Evolutionary conservation across 345 rosid species (phyloP).

Genomic region (Aurinia saxatilis): DNA sequence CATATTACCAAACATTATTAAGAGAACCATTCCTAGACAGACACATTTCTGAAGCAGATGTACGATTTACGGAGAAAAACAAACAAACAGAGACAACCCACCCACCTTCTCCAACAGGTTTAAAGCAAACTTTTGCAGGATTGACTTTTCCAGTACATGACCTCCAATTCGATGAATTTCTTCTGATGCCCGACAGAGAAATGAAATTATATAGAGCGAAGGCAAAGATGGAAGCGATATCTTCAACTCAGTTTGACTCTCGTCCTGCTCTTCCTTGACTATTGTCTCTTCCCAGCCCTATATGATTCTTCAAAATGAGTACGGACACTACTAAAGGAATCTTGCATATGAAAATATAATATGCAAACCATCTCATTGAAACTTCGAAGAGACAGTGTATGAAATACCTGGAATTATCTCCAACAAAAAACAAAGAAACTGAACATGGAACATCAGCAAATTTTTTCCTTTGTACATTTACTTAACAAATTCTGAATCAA

Average conservation of each 20-base stretch:
- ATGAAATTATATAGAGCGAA: constrained; percentile 81
- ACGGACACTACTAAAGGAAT: constrained; percentile 2
- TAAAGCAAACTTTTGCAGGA: constrained; percentile 70
- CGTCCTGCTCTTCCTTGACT: constrained; percentile 75
- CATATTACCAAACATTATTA: not conserved
- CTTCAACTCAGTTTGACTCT: constrained; percentile 70
- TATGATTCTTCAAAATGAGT: constrained; percentile 27
- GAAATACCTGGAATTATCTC: not conserved
- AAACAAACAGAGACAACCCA: constrained; percentile 11
- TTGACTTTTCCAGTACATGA: constrained; percentile 83
- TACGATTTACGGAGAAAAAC: not conserved
- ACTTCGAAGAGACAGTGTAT: not conserved
- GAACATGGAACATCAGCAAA: not conserved
- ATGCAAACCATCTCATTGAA: not conserved
- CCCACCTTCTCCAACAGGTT: constrained; percentile 73
- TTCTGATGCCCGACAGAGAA: constrained; percentile 93
- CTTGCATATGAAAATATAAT: not conserved
- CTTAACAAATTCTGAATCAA: not conserved
- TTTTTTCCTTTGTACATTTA: not conserved
- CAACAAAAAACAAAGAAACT: not conserved
- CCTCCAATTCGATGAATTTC: constrained; percentile 98
- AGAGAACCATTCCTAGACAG: not conserved
- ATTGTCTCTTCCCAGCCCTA: constrained; percentile 99
- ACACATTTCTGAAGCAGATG: not conserved
- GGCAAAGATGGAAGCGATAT: constrained; percentile 93